Evolutionary conservation across 164 flowering plant species (phyloP).

Genomic region (Macadamia integrifolia): DNA sequence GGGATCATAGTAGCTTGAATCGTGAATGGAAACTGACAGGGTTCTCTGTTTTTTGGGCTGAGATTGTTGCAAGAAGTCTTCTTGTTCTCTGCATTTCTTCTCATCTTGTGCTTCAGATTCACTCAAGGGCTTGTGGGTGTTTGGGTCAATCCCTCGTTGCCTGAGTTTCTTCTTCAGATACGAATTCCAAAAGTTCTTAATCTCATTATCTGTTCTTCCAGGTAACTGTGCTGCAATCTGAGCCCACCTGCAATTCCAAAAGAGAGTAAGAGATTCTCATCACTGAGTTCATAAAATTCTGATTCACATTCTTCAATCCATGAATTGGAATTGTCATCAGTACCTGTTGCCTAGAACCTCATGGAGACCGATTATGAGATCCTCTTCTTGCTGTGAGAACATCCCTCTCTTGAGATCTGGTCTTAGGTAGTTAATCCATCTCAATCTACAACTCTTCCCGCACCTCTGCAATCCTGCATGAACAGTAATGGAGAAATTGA

Average conservation of each 20-base stretch:
- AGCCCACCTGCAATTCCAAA: slow-evolving; percentile 65
- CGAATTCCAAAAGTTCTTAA: slow-evolving; percentile 90
- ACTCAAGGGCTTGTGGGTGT: slow-evolving; percentile 61
- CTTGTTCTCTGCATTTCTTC: slow-evolving; percentile 9
- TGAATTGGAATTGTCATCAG: background rate
- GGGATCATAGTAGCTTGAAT: slow-evolving; percentile 10
- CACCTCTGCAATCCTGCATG: slow-evolving; percentile 75
- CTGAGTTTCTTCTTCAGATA: slow-evolving; percentile 73
- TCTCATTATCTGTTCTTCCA: slow-evolving; percentile 92
- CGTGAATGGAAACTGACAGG: slow-evolving; percentile 12
- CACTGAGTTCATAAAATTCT: background rate
- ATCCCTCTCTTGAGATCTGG: slow-evolving; percentile 88
- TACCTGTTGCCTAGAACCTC: slow-evolving; percentile 82
- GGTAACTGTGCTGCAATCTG: slow-evolving; percentile 85
- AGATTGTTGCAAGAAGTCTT: slow-evolving; percentile 10
- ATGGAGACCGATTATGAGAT: slow-evolving; percentile 74
- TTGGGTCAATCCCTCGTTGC: slow-evolving; percentile 81
- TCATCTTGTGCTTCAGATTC: slow-evolving; percentile 25
- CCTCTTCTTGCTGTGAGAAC: slow-evolving; percentile 82
- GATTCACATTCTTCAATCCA: background rate
- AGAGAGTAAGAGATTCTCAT: background rate
- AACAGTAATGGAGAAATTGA: background rate
- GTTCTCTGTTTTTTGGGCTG: slow-evolving; percentile 11
- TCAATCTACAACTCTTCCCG: slow-evolving; percentile 86
- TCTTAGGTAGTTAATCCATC: slow-evolving; percentile 89